Conservation (phyloP, 495 filamentous ascomycete genomes). For the Podospora australis region DNA sequence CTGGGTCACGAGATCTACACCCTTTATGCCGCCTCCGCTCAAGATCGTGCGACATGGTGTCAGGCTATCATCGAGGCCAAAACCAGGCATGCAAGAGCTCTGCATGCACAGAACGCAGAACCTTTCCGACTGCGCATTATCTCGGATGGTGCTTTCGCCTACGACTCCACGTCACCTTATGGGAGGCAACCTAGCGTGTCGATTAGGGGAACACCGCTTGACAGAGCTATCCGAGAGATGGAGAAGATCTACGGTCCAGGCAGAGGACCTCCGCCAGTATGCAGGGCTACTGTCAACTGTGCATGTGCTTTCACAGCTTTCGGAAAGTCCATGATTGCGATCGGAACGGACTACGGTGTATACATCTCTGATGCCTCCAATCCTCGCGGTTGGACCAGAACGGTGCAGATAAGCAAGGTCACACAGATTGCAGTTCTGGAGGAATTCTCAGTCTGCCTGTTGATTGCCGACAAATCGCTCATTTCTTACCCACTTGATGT, state of each 20-base stretch:
- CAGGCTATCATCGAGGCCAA: slow-evolving; percentile 91
- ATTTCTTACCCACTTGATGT: slow-evolving; percentile 93
- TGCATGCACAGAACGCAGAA: slow-evolving; percentile 91
- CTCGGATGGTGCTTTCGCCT: slow-evolving; percentile 84
- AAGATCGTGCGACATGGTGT: slow-evolving; percentile 81
- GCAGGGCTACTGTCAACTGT: slow-evolving; percentile 81
- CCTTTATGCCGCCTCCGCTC: slow-evolving; percentile 69
- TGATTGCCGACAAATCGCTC: slow-evolving; percentile 84
- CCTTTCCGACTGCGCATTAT: slow-evolving; percentile 90
- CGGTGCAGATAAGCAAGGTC: slow-evolving; percentile 66
- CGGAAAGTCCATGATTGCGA: slow-evolving; percentile 82
- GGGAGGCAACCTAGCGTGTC: slow-evolving; percentile 41
- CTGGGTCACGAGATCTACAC: slow-evolving; percentile 87
- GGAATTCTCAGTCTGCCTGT: slow-evolving; percentile 85
- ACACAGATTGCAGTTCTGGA: slow-evolving; percentile 93
- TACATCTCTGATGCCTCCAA: slow-evolving; percentile 80
- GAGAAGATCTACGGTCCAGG: slow-evolving; percentile 65
- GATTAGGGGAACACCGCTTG: slow-evolving; percentile 84
- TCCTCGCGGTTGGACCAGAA: slow-evolving; percentile 80
- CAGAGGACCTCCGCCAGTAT: slow-evolving; percentile 65
- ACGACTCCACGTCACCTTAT: slow-evolving; percentile 54
- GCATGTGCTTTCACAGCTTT: slow-evolving; percentile 79
- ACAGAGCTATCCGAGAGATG: slow-evolving; percentile 83
- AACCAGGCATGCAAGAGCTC: slow-evolving; percentile 78
- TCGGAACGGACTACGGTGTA: slow-evolving; percentile 92